Conservation (phyloP, 441 rosid genomes). For the Adansonia rubrostipa region DNA sequence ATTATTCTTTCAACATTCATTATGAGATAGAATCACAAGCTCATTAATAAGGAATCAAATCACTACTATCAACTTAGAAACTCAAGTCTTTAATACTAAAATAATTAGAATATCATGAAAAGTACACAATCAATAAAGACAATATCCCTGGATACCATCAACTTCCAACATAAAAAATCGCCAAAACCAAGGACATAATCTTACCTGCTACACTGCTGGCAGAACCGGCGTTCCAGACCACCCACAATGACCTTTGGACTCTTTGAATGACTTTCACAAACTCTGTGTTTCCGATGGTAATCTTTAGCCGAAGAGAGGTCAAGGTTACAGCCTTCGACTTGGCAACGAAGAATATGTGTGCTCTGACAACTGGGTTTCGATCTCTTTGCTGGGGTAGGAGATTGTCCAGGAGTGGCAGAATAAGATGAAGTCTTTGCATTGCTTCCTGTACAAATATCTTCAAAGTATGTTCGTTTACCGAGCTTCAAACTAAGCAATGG, state of each 20-base stretch:
- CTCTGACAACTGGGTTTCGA: slow-evolving; percentile 57
- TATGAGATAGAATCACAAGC: not conserved
- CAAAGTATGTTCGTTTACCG: slow-evolving; percentile 68
- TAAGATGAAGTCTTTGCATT: slow-evolving; percentile 43
- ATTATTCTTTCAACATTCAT: slow-evolving; percentile 14
- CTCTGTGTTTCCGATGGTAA: slow-evolving; percentile 81
- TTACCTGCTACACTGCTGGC: slow-evolving; percentile 98
- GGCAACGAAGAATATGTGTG: slow-evolving; percentile 53
- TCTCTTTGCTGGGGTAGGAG: slow-evolving; percentile 59
- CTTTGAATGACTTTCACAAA: slow-evolving; percentile 82
- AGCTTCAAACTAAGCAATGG: slow-evolving; percentile 77
- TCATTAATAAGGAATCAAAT: not conserved
- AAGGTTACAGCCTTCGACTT: slow-evolving; percentile 84
- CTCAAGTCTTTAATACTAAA: not conserved
- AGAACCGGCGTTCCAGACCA: slow-evolving; percentile 86
- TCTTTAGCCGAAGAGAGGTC: slow-evolving; percentile 84
- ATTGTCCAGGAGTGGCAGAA: slow-evolving; percentile 42
- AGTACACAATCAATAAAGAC: slow-evolving; percentile 16
- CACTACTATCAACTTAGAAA: not conserved
- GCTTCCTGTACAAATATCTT: slow-evolving; percentile 52
- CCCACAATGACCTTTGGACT: slow-evolving; percentile 72
- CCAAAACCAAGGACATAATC: slow-evolving; percentile 10
- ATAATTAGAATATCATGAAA: not conserved
- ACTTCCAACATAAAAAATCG: not conserved
- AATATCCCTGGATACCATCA: slow-evolving; percentile 1